Conservation (phyloP, 495 filamentous ascomycete genomes). For the Neurospora sp. region DNA sequence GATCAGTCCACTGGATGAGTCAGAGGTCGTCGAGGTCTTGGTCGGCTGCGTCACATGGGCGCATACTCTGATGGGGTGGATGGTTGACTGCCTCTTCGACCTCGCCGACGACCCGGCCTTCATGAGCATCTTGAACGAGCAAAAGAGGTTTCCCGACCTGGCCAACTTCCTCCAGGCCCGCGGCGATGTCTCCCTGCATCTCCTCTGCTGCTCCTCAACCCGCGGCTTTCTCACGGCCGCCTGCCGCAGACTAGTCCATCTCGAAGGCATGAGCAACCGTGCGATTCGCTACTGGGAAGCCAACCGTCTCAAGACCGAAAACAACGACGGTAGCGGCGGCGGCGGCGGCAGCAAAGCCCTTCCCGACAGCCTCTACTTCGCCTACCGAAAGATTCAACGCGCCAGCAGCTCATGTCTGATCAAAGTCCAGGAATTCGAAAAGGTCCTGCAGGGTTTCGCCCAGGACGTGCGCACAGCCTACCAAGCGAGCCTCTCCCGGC, state of each 20-base stretch:
- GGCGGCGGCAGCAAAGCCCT: slow-evolving; percentile 11
- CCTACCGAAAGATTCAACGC: slow-evolving; percentile 40
- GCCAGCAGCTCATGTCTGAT: slow-evolving; percentile 30
- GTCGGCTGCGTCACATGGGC: slow-evolving; percentile 54
- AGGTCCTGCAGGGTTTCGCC: slow-evolving; percentile 33
- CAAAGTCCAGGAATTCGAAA: slow-evolving; percentile 40
- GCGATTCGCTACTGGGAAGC: slow-evolving; percentile 31
- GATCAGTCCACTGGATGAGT: slow-evolving; percentile 52
- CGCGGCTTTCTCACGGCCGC: slow-evolving; percentile 59
- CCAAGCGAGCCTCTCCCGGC: slow-evolving; percentile 22
- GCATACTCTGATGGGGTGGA: slow-evolving; percentile 56
- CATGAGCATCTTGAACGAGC: slow-evolving; percentile 29
- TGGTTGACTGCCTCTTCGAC: slow-evolving; percentile 57
- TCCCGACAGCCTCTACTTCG: slow-evolving; percentile 27
- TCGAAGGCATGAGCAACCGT: slow-evolving; percentile 30
- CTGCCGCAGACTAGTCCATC: slow-evolving; percentile 49
- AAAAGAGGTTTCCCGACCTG: slow-evolving; percentile 40
- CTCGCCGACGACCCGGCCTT: slow-evolving; percentile 46
- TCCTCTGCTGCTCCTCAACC: slow-evolving; percentile 64
- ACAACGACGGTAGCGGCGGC: slow-evolving; percentile 14
- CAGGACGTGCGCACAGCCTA: slow-evolving; percentile 39
- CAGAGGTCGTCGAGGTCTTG: slow-evolving; percentile 48
- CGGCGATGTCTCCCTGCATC: slow-evolving; percentile 50
- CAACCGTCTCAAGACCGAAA: slow-evolving; percentile 8
- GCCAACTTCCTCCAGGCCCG: slow-evolving; percentile 31